Conservation (phyloP, 106 monocot species). For the Allium sativum region DNA sequence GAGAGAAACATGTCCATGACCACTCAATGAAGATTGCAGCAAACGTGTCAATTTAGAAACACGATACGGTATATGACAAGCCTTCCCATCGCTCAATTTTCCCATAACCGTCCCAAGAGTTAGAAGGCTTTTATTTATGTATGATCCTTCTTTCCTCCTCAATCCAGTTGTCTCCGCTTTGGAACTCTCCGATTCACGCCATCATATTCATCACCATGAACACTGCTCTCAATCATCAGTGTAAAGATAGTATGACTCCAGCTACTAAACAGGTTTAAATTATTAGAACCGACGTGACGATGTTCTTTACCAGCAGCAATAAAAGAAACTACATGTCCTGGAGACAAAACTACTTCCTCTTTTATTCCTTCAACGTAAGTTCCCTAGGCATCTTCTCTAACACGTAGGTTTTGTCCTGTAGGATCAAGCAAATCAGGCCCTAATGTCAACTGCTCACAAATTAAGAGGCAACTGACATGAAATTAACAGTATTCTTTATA, state of each 20-base stretch:
- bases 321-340: slow-evolving; percentile 91
- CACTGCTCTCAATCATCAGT: slow-evolving; percentile 94
- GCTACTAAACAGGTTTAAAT: slow-evolving; percentile 11
- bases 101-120: slow-evolving; percentile 97
- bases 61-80: slow-evolving; percentile 93
- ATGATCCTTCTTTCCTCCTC: slow-evolving; percentile 84
- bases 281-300: slow-evolving; percentile 11
- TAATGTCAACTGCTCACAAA: too few relatives aligned
- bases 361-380: slow-evolving; percentile 94
- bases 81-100: slow-evolving; percentile 94
- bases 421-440: too few relatives aligned
- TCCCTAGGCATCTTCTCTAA: slow-evolving; percentile 97
- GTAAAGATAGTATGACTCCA: slow-evolving; percentile 12
- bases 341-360: slow-evolving; percentile 91
- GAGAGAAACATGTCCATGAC: slow-evolving; percentile 91
- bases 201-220: slow-evolving; percentile 87
- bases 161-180: slow-evolving; percentile 78
- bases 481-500: too few relatives aligned
- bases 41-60: slow-evolving; percentile 98
- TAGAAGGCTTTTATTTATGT: slow-evolving; percentile 80
- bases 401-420: slow-evolving; percentile 93
- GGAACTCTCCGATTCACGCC: slow-evolving; percentile 86
- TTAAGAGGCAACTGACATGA: too few relatives aligned
- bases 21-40: slow-evolving; percentile 94
- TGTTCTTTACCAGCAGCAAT: slow-evolving; percentile 76